These are phyloP conservation scores for Ceratobasidium sp. DNA, from an alignment of 1,284 basidiomycete genomes.

Conservation along the genomic window DNA sequence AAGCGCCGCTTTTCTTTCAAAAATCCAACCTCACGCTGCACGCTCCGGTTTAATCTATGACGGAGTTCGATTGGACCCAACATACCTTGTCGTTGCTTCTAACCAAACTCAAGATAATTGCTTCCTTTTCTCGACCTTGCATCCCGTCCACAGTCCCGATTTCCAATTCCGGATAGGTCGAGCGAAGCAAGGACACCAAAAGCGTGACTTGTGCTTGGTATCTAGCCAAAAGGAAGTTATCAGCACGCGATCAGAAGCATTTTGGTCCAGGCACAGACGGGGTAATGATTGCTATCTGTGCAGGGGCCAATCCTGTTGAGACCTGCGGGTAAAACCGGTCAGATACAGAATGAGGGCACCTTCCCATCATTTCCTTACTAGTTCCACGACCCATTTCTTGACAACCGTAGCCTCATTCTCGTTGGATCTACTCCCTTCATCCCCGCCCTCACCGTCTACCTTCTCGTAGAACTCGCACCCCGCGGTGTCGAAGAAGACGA, in stretches of 20 bases:
- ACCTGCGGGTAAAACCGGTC: conserved; percentile 55
- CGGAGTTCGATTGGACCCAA: not conserved
- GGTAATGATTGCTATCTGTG: conserved; percentile 88
- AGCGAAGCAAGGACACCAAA: conserved; percentile 73
- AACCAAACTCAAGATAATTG: conserved; percentile 86
- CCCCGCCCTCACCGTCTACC: conserved; percentile 56
- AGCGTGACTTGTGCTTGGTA: conserved; percentile 93
- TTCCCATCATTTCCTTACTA: conserved; percentile 59
- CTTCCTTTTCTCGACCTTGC: conserved; percentile 92
- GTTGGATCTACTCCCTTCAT: conserved; percentile 88
- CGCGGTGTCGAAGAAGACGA: conserved; percentile 94
- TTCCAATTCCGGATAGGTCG: conserved; percentile 75
- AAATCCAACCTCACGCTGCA: conserved; percentile 86
- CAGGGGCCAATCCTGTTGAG: conserved; percentile 68
- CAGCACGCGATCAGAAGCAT: not conserved
- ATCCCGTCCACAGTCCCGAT: conserved; percentile 93
- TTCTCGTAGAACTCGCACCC: conserved; percentile 92
- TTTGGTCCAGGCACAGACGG: conserved; percentile 62
- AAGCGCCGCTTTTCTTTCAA: conserved; percentile 87
- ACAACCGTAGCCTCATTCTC: conserved; percentile 92
- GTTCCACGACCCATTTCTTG: conserved; percentile 75
- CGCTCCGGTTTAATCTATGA: not conserved
- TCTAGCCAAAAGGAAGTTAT: conserved; percentile 47
- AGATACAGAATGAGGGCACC: not conserved
- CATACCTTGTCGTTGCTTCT: conserved; percentile 81